Evolutionary conservation across 2,329 filamentous ascomycete species (phyloP).

Genomic region (Trichoderma citrinoviride): DNA sequence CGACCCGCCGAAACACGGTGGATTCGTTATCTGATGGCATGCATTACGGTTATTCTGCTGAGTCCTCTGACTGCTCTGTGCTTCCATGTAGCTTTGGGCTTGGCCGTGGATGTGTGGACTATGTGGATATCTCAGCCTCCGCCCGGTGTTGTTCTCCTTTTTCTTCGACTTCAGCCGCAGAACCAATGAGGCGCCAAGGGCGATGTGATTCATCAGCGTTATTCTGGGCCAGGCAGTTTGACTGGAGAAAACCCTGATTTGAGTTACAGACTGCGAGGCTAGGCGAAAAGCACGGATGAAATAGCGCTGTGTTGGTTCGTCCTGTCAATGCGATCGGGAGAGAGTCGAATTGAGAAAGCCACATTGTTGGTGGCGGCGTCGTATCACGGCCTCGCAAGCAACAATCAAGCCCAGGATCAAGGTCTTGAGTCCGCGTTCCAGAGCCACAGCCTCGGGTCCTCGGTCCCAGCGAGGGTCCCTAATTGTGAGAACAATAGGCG

Average conservation of each 20-base stretch:
- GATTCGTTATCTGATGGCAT: conserved; percentile 46
- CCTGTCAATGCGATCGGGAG: not conserved
- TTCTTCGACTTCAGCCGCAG: not conserved
- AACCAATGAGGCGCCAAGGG: not conserved
- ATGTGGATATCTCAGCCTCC: not conserved
- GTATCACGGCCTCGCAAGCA: not conserved
- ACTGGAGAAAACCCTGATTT: not conserved
- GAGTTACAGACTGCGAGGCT: not conserved
- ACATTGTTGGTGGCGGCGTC: conserved; percentile 13
- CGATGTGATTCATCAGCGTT: not conserved
- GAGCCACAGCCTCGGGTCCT: not conserved
- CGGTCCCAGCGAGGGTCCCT: not conserved
- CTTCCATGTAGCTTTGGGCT: not conserved
- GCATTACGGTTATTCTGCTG: not conserved
- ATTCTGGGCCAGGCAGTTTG: not conserved
- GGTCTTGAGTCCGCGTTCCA: not conserved
- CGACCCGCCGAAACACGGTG: conserved; percentile 56
- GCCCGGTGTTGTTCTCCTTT: not conserved
- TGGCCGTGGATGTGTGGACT: not conserved
- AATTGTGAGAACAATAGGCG: conserved; percentile 8
- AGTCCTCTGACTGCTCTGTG: not conserved
- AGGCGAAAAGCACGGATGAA: conserved; percentile 25
- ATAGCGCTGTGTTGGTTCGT: conserved; percentile 13
- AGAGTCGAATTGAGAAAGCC: not conserved
- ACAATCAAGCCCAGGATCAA: not conserved